A percentile compares a stretch with the other conserved stretches of the same genome.
phyloP scores from a whole-genome alignment of 495 filamentous ascomycete species.

The Penicillium nucicola region DNA sequence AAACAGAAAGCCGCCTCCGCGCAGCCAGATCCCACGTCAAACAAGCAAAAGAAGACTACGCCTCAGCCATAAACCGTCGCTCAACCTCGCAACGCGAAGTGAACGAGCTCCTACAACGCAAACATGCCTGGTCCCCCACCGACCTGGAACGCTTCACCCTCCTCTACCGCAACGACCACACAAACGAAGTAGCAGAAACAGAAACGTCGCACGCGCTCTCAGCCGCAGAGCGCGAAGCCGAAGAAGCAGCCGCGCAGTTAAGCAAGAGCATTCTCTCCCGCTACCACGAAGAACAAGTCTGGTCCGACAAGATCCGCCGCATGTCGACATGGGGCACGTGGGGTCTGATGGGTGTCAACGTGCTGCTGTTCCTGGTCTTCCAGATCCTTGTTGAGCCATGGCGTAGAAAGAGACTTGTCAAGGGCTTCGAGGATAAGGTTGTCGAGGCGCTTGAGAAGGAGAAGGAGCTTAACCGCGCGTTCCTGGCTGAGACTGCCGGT shows the following conservation, averaged over 20 bases:
- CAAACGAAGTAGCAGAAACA: slow-evolving; percentile 85
- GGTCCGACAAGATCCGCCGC: slow-evolving; percentile 93
- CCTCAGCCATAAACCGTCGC: slow-evolving; percentile 71
- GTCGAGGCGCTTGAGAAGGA: slow-evolving; percentile 74
- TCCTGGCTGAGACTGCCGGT: slow-evolving; percentile 19
- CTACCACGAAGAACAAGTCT: slow-evolving; percentile 99
- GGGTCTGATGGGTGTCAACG: slow-evolving; percentile 95
- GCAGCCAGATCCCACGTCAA: slow-evolving; percentile 62
- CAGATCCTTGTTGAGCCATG: slow-evolving; percentile 95
- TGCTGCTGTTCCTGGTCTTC: slow-evolving; percentile 81
- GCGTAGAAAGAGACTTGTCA: slow-evolving; percentile 65
- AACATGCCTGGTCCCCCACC: slow-evolving; percentile 80
- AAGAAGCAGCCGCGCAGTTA: slow-evolving; percentile 69
- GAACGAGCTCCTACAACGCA: slow-evolving; percentile 86
- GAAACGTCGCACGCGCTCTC: slow-evolving; percentile 67
- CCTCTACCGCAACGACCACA: slow-evolving; percentile 88
- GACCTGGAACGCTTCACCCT: slow-evolving; percentile 95
- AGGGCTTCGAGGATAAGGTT: slow-evolving; percentile 10
- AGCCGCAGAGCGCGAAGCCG: slow-evolving; percentile 71
- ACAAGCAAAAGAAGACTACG: slow-evolving; percentile 69
- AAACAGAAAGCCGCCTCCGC: slow-evolving; percentile 59
- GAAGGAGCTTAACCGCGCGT: slow-evolving; percentile 33
- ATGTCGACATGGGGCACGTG: slow-evolving; percentile 98
- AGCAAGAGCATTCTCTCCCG: slow-evolving; percentile 77
- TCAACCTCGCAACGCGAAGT: slow-evolving; percentile 92